Percentiles rank a stretch among this genome's conserved stretches.
Conservation (phyloP, 768 basidiomycete genomes). For the Leccinum sublutescens region DNA sequence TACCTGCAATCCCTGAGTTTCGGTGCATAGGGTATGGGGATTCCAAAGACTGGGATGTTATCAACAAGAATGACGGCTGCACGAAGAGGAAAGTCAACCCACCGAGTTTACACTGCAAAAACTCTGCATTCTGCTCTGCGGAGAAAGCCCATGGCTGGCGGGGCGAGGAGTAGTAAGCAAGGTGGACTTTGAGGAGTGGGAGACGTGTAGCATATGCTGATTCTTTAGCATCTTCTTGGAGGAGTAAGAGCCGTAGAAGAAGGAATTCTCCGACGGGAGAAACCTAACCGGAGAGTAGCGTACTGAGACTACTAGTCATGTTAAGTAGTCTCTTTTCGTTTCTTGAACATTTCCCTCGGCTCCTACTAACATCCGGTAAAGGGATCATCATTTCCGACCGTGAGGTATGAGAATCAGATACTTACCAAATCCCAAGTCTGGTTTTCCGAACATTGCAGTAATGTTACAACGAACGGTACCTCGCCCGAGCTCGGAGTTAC, state of each 20-base stretch:
- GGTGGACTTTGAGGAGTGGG: constrained; percentile 12
- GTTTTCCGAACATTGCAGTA: too few relatives aligned
- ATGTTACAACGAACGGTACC: too few relatives aligned
- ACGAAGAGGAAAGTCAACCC: not conserved
- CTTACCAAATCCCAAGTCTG: not conserved
- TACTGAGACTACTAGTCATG: too few relatives aligned
- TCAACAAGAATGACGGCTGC: not conserved
- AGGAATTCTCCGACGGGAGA: too few relatives aligned
- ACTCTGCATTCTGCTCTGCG: constrained; percentile 25
- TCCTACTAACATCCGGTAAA: not conserved
- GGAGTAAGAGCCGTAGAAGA: too few relatives aligned
- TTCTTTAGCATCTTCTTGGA: constrained; percentile 14
- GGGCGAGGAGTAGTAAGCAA: constrained; percentile 9
- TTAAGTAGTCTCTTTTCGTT: not conserved
- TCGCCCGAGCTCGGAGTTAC: too few relatives aligned
- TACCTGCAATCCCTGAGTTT: constrained; percentile 34
- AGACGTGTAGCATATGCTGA: constrained; percentile 1
- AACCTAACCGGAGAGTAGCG: too few relatives aligned
- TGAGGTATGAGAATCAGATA: not conserved
- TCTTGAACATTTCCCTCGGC: not conserved
- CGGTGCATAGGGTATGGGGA: constrained; percentile 43
- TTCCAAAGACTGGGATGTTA: constrained; percentile 21
- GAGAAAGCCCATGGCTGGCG: constrained; percentile 11
- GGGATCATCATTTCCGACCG: constrained; percentile 4
- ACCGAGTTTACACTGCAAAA: constrained; percentile 27